Evolutionary conservation across 345 rosid genomes (phyloP).

Genomic region (Carallia brachiata): DNA sequence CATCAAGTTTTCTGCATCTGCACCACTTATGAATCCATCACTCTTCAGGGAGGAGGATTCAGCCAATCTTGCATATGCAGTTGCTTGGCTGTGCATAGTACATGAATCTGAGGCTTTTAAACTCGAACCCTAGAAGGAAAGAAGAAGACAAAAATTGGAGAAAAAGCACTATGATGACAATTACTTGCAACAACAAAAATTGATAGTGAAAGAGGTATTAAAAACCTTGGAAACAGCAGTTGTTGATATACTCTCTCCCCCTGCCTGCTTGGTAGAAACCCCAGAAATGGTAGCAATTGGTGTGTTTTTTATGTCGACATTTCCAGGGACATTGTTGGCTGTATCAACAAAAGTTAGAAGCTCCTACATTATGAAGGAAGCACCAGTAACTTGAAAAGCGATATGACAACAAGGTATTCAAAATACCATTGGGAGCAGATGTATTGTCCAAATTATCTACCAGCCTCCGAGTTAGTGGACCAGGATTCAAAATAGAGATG

Average conservation of each 20-base stretch:
- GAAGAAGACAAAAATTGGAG: neutral
- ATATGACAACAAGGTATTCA: neutral
- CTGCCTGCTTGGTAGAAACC: constrained; percentile 24
- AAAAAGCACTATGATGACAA: neutral
- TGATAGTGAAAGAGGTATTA: neutral
- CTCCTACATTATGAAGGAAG: neutral
- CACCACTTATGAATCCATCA: constrained; percentile 21
- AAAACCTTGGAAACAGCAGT: constrained; percentile 45
- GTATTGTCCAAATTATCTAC: constrained; percentile 38
- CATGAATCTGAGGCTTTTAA: constrained; percentile 33
- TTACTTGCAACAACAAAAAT: neutral
- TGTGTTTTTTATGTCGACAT: neutral
- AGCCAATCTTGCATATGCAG: constrained; percentile 57
- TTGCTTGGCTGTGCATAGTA: constrained; percentile 68
- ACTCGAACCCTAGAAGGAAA: constrained; percentile 26
- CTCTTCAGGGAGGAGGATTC: constrained; percentile 40
- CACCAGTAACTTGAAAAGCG: neutral
- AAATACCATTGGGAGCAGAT: constrained; percentile 40
- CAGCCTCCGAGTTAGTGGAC: constrained; percentile 69
- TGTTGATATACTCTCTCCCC: constrained; percentile 21
- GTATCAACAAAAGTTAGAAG: constrained; percentile 6
- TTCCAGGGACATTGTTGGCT: constrained; percentile 5
- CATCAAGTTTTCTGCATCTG: constrained; percentile 27
- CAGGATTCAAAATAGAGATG: constrained; percentile 62
- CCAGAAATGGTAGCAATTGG: constrained; percentile 9